These are phyloP conservation scores for Penicillium hordei DNA, from an alignment of 2,329 filamentous ascomycete genomes.

Conservation along the genomic window DNA sequence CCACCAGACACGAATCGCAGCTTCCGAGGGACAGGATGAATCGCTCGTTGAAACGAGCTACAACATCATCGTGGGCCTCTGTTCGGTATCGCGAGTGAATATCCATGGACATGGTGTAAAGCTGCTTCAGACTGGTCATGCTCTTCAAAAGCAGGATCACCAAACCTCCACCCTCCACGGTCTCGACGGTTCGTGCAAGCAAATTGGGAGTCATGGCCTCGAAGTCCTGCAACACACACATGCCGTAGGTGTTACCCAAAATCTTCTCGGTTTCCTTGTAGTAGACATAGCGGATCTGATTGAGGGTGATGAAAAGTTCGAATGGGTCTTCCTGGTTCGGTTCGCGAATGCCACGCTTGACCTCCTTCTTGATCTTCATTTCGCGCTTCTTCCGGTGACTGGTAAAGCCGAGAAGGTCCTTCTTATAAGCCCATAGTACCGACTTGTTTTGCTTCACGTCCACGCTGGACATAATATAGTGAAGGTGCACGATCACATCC, in stretches of 20 bases:
- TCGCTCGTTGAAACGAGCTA: slow-evolving; percentile 94
- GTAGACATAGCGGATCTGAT: slow-evolving; percentile 98
- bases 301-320: slow-evolving; percentile 92
- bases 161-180: slow-evolving; percentile 91
- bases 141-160: slow-evolving; percentile 90
- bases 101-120: slow-evolving; percentile 97
- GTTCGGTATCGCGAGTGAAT: slow-evolving; percentile 95
- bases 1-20: slow-evolving; percentile 90
- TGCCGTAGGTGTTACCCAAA: slow-evolving; percentile 94
- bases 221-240: slow-evolving; percentile 98
- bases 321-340: slow-evolving; percentile 92
- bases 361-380: slow-evolving; percentile 96
- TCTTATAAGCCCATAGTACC: slow-evolving; percentile 98
- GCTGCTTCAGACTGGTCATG: slow-evolving; percentile 94
- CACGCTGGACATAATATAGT: slow-evolving; percentile 87
- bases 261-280: slow-evolving; percentile 99
- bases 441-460: slow-evolving; percentile 95
- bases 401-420: slow-evolving; percentile 90
- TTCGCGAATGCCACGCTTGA: slow-evolving; percentile 91
- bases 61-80: slow-evolving; percentile 92
- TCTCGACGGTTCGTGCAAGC: slow-evolving; percentile 91
- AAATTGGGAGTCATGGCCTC: slow-evolving; percentile 97
- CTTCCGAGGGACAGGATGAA: slow-evolving; percentile 95
- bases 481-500: slow-evolving; percentile 92
- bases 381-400: slow-evolving; percentile 98